These are phyloP conservation scores for Phytophthora agathidicida DNA, from an alignment of 352 stramenopile genomes.

Conservation along the genomic window DNA sequence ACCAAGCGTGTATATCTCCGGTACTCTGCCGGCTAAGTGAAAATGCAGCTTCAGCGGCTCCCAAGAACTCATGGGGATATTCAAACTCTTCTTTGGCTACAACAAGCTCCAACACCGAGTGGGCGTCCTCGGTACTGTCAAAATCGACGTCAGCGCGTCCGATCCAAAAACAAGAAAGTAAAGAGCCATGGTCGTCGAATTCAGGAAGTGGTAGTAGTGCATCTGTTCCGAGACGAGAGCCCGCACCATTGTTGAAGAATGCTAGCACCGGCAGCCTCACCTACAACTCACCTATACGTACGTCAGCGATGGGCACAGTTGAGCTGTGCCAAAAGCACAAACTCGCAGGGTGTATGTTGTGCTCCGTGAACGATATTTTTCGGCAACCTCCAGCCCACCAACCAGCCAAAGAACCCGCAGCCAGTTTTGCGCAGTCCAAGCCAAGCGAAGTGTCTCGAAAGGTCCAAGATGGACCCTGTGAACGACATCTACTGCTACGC, in stretches of 20 bases:
- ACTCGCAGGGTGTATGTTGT: constrained; percentile 70
- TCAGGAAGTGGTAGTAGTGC: not conserved
- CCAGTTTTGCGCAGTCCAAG: not conserved
- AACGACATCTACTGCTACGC: constrained; percentile 52
- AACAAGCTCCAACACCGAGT: constrained; percentile 12
- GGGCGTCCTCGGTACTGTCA: constrained; percentile 9
- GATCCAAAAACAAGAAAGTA: constrained; percentile 11
- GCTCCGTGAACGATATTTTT: constrained; percentile 33
- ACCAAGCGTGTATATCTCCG: constrained; percentile 9
- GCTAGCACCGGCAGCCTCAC: constrained; percentile 3
- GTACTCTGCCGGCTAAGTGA: not conserved
- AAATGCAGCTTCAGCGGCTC: not conserved
- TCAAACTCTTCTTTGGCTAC: not conserved
- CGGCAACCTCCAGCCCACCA: not conserved
- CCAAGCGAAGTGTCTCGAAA: constrained; percentile 6
- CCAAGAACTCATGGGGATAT: constrained; percentile 4
- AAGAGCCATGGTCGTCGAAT: not conserved
- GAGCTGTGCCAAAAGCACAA: constrained; percentile 59
- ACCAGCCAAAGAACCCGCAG: not conserved
- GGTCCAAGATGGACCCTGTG: constrained; percentile 35
- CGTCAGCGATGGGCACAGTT: not conserved
- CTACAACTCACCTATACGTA: constrained; percentile 1
- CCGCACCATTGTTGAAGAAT: constrained; percentile 14
- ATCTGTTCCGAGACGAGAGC: constrained; percentile 10
- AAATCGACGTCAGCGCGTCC: constrained; percentile 18